Base-by-base conservation (phyloP, 75 land plant species). In the Gnetum montanum region DNA sequence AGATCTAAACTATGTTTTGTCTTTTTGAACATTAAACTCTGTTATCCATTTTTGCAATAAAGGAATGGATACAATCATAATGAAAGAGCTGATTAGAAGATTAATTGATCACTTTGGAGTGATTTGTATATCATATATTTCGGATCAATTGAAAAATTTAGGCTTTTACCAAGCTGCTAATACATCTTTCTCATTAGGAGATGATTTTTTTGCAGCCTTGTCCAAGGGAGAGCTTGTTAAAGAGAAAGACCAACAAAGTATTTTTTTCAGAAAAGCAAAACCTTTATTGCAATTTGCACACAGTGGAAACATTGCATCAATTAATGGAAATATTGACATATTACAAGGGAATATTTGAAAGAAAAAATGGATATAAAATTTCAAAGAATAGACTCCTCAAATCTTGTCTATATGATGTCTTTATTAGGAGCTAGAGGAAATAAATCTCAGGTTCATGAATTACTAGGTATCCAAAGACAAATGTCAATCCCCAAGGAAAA, bases 31-130 rank as follows among this genome's bases (percentile, higher is more conserved):
- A n/a, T n/a, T n/a, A n/a, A n/a, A n/a, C n/a, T n/a, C n/a, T n/a
- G n/a, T n/a, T n/a, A n/a, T n/a, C n/a, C n/a, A n/a, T n/a, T 60
- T 48, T 60, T 29, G 47, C 31, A 60, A 60, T 60, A 60, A 60
- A 3, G 36, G 16, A 22, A 60, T 60, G 29, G 10, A 60, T 46
- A 23, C 15, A 47, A 60, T 34, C 30, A 0, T 38, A 10, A 46
- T 60, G 47, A 60, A 60, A 47, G 5, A 43, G 46, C 0, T 60
- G 31, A 60, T 60, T 60, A 60, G 36, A 49, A 46, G 0, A 60
- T 47, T 60, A 46, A 60, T 60, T 31, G 62, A 60, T 46, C 62
- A 60, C 31, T 60, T 60, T 0, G 36, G 34, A 60, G 47, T 60
- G 12, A 40, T 50, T 29, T 46, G 34, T 46, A 34, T 34, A 46